Evolutionary conservation across 352 stramenopile genomes (phyloP), one percentile per base, ranked within the genome.

Genomic region (Peronospora belbahrii): DNA sequence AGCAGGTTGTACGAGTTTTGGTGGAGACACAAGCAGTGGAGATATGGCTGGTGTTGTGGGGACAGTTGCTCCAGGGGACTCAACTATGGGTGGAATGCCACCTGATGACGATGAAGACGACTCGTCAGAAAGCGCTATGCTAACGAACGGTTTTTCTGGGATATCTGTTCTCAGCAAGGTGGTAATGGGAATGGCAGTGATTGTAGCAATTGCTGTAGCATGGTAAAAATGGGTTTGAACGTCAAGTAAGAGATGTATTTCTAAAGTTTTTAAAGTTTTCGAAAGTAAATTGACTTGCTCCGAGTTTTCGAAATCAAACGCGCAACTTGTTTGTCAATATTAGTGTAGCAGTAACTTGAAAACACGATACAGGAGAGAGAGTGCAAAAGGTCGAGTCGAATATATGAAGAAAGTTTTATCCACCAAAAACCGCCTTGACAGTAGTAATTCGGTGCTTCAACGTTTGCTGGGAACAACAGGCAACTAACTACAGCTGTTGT

Each of bases 41-140:
- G 59, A 59, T 19, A 54, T 56, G 14, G 17, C 62, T 14, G 51
- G 65, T 43, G 60, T 62, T 18, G 55, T 74, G 17, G 65, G 65
- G 1, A 71, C 65, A 2, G 65, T 76, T 10, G 32, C 43, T 2
- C 56, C 66, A 20, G 65, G 52, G 0, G 38, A 33, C 0, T 30
- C 53, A 0, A 42, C 55, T 1, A 52, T 15, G 17, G 49, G 45
- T 22, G 54, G 28, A 0, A 49, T 62, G 20, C 72, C 70, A 0
- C 50, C 54, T 11, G 71, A 85, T 52, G 69, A 82, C 22, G 67
- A 85, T 28, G 73, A 84, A 38, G 65, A 88, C 50, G 70, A 83
- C 37, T 59, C 46, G 18, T 61, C 59, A 3, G 74, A 85, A 47
- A 85, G 58, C 27, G 65, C 63, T 8, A 61, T 73, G 45, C 45